phyloP scores from a whole-genome alignment of 768 basidiomycete genomes.

The Leccinum broughii region DNA sequence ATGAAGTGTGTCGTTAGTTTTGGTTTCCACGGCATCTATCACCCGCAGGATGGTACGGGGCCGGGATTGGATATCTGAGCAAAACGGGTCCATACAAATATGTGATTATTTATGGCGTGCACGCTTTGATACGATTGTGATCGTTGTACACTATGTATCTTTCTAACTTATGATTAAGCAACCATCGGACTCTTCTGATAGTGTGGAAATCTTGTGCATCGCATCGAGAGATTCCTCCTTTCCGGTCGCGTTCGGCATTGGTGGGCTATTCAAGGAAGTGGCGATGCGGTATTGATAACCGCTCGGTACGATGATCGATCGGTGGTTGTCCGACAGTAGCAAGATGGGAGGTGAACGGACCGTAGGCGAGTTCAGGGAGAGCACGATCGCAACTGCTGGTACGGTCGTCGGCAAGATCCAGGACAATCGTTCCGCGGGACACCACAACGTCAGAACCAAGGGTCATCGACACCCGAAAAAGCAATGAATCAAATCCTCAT shows the following conservation, averaged over 20 bases:
- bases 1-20: conserved; percentile 34
- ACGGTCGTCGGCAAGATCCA: not conserved
- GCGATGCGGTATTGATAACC: too few relatives aligned
- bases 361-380: not conserved
- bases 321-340: not conserved
- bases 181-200: not conserved
- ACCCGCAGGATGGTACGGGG: conserved; percentile 4
- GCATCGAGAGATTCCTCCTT: not conserved
- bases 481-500: not conserved
- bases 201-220: not conserved
- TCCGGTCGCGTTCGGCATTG: not conserved
- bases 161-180: not conserved
- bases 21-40: conserved; percentile 39
- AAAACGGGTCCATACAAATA: not conserved
- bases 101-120: not conserved
- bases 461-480: too few relatives aligned
- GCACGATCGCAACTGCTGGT: not conserved
- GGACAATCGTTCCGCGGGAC: not conserved
- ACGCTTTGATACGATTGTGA: not conserved
- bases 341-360: not conserved
- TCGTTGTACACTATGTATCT: conserved; percentile 8
- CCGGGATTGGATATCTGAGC: conserved; percentile 24
- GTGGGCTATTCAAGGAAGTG: too few relatives aligned
- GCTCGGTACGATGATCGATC: not conserved
- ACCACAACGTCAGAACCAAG: not conserved